Evolutionary conservation across 768 basidiomycete genomes (phyloP).

Genomic region (Lentinula sp.): DNA sequence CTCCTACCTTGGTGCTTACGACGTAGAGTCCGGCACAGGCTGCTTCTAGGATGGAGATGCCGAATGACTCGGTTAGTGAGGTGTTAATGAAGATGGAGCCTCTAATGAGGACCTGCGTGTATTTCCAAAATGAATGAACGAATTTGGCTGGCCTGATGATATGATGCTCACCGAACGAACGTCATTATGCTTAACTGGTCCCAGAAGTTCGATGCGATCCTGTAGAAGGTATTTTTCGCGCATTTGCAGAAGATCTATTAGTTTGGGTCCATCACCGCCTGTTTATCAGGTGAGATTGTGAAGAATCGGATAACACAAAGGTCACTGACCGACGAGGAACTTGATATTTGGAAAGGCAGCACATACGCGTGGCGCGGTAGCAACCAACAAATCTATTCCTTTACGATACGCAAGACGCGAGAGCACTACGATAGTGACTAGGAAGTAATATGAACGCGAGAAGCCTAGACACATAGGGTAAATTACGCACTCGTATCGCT

Average conservation of each 20-base stretch:
- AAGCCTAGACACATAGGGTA: not conserved
- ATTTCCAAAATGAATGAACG: too few species aligned
- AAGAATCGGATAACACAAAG: not conserved
- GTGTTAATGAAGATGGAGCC: slow-evolving; percentile 95
- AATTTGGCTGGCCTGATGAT: not conserved
- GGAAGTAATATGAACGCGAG: not conserved
- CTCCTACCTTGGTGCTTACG: slow-evolving; percentile 90
- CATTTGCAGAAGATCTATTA: slow-evolving; percentile 93
- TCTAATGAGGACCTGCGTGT: slow-evolving; percentile 64
- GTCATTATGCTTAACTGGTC: slow-evolving; percentile 72
- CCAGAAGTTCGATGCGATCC: slow-evolving; percentile 87
- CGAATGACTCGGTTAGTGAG: slow-evolving; percentile 93
- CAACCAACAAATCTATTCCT: slow-evolving; percentile 92
- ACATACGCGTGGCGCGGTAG: slow-evolving; percentile 88
- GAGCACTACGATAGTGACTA: slow-evolving; percentile 89
- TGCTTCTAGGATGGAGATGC: slow-evolving; percentile 96
- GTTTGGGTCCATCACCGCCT: slow-evolving; percentile 95
- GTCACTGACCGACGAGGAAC: slow-evolving; percentile 74
- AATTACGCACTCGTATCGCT: slow-evolving; percentile 50
- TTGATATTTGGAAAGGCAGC: slow-evolving; percentile 78
- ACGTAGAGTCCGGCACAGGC: slow-evolving; percentile 93
- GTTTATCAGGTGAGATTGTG: not conserved
- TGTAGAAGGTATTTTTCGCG: slow-evolving; percentile 86
- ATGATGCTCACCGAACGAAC: slow-evolving; percentile 63
- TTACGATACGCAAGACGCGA: slow-evolving; percentile 93